phyloP scores from a whole-genome alignment of 2,329 filamentous ascomycete species.

The Kalmusia sp. region DNA sequence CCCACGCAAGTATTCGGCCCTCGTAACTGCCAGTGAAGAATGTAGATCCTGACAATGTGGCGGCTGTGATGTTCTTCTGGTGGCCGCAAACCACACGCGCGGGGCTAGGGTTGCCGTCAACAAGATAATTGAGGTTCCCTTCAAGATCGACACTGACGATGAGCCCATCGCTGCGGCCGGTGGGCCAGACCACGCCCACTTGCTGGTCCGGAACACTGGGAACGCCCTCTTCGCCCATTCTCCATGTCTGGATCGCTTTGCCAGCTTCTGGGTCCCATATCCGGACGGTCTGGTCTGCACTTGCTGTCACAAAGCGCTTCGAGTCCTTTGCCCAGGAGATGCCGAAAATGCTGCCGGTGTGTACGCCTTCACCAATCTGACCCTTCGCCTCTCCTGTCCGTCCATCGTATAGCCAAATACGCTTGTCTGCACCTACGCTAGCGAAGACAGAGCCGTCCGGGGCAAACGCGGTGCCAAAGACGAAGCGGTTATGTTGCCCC shows the following conservation, averaged over 20 bases:
- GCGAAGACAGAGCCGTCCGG: conserved; percentile 84
- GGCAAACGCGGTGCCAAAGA: conserved; percentile 87
- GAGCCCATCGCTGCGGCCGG: conserved; percentile 80
- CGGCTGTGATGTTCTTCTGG: conserved; percentile 86
- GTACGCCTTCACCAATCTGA: conserved; percentile 81
- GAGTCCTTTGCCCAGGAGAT: conserved; percentile 91
- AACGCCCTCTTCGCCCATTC: conserved; percentile 75
- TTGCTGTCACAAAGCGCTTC: conserved; percentile 85
- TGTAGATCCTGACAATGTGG: conserved; percentile 68
- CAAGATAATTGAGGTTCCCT: conserved; percentile 89
- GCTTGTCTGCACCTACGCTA: conserved; percentile 89
- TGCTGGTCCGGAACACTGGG: conserved; percentile 84
- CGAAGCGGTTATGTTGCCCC: conserved; percentile 84
- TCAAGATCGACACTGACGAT: conserved; percentile 89
- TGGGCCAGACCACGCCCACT: conserved; percentile 90
- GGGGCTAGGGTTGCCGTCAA: conserved; percentile 73
- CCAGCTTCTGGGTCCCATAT: conserved; percentile 89
- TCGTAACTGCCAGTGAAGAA: conserved; percentile 93
- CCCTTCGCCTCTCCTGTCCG: conserved; percentile 86
- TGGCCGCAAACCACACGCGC: conserved; percentile 81
- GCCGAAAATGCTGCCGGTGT: conserved; percentile 91
- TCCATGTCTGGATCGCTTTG: conserved; percentile 81
- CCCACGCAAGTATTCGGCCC: conserved; percentile 85
- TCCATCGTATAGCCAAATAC: conserved; percentile 94
- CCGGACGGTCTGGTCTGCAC: conserved; percentile 92